Percentiles rank a stretch among this genome's conserved stretches.
Conservation (phyloP, 495 filamentous ascomycete species). For the Tirmania nivea region DNA sequence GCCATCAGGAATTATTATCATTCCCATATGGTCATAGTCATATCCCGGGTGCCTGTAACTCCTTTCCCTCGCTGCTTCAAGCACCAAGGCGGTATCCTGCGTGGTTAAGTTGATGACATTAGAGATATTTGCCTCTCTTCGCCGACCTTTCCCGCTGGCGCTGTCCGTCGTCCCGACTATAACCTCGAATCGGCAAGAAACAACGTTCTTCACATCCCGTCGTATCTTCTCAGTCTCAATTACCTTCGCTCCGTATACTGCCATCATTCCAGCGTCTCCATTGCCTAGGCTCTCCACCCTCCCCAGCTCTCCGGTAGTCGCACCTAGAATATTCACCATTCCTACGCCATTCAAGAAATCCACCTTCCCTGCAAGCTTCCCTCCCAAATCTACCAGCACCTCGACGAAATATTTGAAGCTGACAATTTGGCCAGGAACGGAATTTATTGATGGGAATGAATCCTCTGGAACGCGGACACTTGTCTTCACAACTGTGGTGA, state of each 20-base stretch:
- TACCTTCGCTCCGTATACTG: slow-evolving; percentile 48
- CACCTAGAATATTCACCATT: slow-evolving; percentile 30
- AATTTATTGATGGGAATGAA: slow-evolving; percentile 74
- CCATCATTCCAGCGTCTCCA: slow-evolving; percentile 9
- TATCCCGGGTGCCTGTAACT: too few species aligned
- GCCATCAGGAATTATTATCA: too few species aligned
- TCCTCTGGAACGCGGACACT: slow-evolving; percentile 74
- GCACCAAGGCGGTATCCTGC: too few species aligned
- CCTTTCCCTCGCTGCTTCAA: too few species aligned
- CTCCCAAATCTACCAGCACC: slow-evolving; percentile 74
- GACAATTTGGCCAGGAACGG: slow-evolving; percentile 76
- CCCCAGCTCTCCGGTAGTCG: slow-evolving; percentile 6
- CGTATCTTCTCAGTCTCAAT: slow-evolving; percentile 76
- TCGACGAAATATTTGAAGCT: slow-evolving; percentile 86
- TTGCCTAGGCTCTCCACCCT: background rate
- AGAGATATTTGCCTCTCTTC: slow-evolving; percentile 4
- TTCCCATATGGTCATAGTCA: too few species aligned
- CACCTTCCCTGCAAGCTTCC: slow-evolving; percentile 52
- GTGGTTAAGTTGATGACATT: too few species aligned
- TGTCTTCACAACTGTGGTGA: slow-evolving; percentile 54
- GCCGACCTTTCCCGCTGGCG: slow-evolving; percentile 34
- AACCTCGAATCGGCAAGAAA: slow-evolving; percentile 62
- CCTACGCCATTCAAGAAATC: slow-evolving; percentile 32
- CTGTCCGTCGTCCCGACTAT: slow-evolving; percentile 76
- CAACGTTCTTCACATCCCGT: slow-evolving; percentile 60